Evolutionary conservation across 805 yeast species (phyloP).

Genomic region (Saturnispora kantuleensis): DNA sequence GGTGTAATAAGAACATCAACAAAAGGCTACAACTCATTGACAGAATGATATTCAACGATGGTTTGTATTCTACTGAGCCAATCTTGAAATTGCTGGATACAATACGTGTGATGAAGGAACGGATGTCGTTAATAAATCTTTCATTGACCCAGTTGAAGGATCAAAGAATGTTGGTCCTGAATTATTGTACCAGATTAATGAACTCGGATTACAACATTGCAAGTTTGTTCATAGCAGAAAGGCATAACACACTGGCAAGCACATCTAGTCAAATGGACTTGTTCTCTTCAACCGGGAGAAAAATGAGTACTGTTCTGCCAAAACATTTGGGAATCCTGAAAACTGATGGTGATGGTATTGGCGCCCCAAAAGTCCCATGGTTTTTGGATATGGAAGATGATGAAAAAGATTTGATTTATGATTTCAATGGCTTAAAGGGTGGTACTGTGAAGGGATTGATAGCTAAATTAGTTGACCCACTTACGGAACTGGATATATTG

Average conservation of each 20-base stretch:
- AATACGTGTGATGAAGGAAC: constrained; percentile 28
- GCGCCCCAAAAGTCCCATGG: constrained; percentile 42
- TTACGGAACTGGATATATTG: constrained; percentile 42
- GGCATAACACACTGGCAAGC: constrained; percentile 28
- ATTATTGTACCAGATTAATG: constrained; percentile 71
- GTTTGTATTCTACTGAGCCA: constrained; percentile 23
- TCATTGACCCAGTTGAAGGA: constrained; percentile 52
- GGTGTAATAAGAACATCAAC: constrained; percentile 39
- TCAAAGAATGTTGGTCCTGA: constrained; percentile 59
- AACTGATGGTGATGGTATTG: neutral
- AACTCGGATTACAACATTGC: constrained; percentile 60
- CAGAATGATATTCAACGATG: constrained; percentile 26
- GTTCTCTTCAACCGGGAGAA: constrained; percentile 17
- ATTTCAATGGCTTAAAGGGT: constrained; percentile 70
- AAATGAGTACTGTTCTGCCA: neutral
- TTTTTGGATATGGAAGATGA: constrained; percentile 59
- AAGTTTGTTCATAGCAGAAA: constrained; percentile 37
- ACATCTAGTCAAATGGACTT: constrained; percentile 22
- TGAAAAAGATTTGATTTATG: constrained; percentile 39
- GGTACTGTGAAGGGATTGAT: constrained; percentile 73
- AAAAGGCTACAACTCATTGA: constrained; percentile 34
- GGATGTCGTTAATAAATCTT: constrained; percentile 27
- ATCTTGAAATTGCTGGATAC: constrained; percentile 28
- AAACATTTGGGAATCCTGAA: neutral
- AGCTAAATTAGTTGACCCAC: constrained; percentile 73